A percentile compares a stretch with the other conserved stretches of the same genome.
These are phyloP conservation scores for Auricularia auricula-judae DNA, from an alignment of 768 basidiomycete species.

Conservation along the genomic window DNA sequence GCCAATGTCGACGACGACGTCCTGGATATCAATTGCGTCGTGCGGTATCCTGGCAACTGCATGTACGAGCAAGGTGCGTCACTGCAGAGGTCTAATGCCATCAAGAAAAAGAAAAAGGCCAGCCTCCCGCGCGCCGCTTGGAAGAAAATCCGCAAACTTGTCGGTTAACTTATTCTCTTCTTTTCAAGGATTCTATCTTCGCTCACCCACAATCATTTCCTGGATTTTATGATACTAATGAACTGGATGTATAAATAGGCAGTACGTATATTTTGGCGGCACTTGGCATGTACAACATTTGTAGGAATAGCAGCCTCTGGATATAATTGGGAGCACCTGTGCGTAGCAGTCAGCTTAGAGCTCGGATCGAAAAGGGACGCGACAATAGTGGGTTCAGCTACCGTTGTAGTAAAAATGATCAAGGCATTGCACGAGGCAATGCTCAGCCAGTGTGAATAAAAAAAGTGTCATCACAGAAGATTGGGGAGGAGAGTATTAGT, in stretches of 20 bases:
- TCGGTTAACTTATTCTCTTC: neutral
- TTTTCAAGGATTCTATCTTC: neutral
- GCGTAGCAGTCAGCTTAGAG: neutral
- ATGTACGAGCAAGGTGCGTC: neutral
- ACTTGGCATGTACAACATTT: too few relatives aligned
- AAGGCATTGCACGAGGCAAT: neutral
- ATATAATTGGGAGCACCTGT: neutral
- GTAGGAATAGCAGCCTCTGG: too few relatives aligned
- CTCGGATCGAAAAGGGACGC: neutral
- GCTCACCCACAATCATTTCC: too few relatives aligned
- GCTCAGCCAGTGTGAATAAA: conserved; percentile 2
- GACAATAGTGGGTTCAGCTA: neutral
- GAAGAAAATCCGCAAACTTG: neutral
- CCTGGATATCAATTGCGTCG: neutral
- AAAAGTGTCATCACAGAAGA: conserved; percentile 1
- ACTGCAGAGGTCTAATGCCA: neutral
- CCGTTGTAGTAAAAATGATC: conserved; percentile 2
- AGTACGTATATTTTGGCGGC: too few relatives aligned
- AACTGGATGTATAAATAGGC: too few relatives aligned
- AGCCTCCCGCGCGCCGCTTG: neutral
- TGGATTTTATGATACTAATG: too few relatives aligned
- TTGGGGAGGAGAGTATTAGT: neutral
- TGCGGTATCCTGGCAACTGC: neutral
- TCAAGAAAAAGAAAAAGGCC: neutral
- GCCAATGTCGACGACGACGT: neutral